phyloP scores from a whole-genome alignment of 208 protist species.

The Leishmania amazonensis region DNA sequence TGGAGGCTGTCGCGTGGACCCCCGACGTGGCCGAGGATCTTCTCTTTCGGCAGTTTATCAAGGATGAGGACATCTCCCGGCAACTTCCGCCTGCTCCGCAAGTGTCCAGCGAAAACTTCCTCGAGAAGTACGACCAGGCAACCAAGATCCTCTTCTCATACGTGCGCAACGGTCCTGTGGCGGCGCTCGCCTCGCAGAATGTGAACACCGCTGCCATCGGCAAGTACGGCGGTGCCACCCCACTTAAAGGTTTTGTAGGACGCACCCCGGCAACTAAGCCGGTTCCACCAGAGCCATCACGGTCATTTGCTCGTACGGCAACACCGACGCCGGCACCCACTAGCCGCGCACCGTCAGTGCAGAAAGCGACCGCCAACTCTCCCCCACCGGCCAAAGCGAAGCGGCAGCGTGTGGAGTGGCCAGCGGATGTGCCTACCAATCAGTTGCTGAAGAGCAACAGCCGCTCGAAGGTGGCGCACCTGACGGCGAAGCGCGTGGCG shows the following conservation, averaged over 20 bases:
- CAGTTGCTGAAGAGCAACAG: conserved; percentile 76
- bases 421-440: conserved; percentile 74
- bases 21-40: conserved; percentile 84
- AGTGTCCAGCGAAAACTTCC: conserved; percentile 49
- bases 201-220: conserved; percentile 54
- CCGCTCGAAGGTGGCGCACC: conserved; percentile 78
- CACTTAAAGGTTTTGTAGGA: conserved; percentile 29
- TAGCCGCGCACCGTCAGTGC: conserved; percentile 27
- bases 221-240: conserved; percentile 37
- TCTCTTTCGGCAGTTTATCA: conserved; percentile 88
- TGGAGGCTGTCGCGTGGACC: conserved; percentile 61
- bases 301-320: conserved; percentile 37
- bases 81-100: conserved; percentile 69
- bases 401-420: conserved; percentile 71
- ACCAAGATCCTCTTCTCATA: conserved; percentile 84
- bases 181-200: conserved; percentile 75
- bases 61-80: conserved; percentile 79
- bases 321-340: conserved; percentile 29
- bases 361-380: conserved; percentile 16
- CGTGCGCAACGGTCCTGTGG: conserved; percentile 80
- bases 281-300: conserved; percentile 23
- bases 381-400: conserved; percentile 28
- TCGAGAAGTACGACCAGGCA: conserved; percentile 77
- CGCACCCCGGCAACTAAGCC: conserved; percentile 30
- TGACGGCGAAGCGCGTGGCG: conserved; percentile 71